These are phyloP conservation scores for Cenococcum geophilum DNA, from an alignment of 495 filamentous ascomycete genomes.

Conservation along the genomic window DNA sequence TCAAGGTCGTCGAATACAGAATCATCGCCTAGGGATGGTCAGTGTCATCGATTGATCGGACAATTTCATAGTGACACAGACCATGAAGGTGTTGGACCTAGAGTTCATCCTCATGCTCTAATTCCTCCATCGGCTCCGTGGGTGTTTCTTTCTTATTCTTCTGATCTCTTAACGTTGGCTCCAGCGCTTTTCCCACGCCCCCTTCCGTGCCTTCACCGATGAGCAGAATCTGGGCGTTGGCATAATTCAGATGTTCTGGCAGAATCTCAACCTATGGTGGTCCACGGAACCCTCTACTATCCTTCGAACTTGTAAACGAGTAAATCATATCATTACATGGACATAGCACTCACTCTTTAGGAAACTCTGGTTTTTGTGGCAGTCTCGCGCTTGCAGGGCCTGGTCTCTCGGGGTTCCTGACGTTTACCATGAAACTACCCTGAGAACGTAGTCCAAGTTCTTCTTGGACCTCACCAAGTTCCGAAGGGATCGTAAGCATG, in stretches of 20 bases:
- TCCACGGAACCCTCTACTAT: constrained; percentile 64
- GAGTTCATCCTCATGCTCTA: constrained; percentile 58
- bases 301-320: constrained; percentile 32
- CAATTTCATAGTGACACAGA: constrained; percentile 28
- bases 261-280: constrained; percentile 67
- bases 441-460: constrained; percentile 65
- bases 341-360: constrained; percentile 54
- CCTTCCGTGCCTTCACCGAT: constrained; percentile 63
- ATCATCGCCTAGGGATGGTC: constrained; percentile 32
- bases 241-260: constrained; percentile 72
- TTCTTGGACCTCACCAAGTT: constrained; percentile 66
- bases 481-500: constrained; percentile 68
- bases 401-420: constrained; percentile 70
- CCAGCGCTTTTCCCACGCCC: constrained; percentile 53
- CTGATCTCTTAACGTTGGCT: constrained; percentile 51
- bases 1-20: constrained; percentile 40
- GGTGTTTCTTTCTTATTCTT: constrained; percentile 55
- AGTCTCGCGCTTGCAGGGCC: constrained; percentile 59
- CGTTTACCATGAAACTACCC: constrained; percentile 72
- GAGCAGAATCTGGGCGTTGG: constrained; percentile 73
- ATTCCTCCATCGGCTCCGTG: constrained; percentile 50
- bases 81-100: constrained; percentile 52
- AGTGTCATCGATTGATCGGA: background rate
- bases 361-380: constrained; percentile 63
- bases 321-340: constrained; percentile 4